Base-by-base conservation (phyloP, 257 asterid species). In the Misopates orontium region DNA sequence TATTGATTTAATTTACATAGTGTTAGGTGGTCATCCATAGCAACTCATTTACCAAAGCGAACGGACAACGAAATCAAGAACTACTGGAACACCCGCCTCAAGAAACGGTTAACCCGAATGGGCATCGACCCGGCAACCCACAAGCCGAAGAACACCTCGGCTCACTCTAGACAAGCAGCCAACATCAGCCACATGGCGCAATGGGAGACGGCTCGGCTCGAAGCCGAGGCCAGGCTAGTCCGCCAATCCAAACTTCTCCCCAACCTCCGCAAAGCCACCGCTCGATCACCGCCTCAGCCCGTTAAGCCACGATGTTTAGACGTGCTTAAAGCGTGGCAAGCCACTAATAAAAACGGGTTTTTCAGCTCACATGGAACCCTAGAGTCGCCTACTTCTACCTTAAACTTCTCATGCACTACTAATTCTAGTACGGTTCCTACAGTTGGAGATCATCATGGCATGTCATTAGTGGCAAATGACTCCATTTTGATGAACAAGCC, bases 51-150 rank as follows among this genome's bases (percentile, higher is more conserved):
- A 56, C 75, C 82, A 0, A 77, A 79, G 60, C 48, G 88, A 22
- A 83, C 88, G 0, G 83, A 79, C 36, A 83, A 83, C 18, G 88
- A 79, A 19, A 77, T 83, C 45, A 83, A 79, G 64, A 83, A 83
- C 63, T 79, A 83, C 50, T 79, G 88, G 88, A 83, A 83, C 40
- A 80, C 88, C 53, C 83, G 83, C 0, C 77, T 83, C 67, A 83
- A 77, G 74, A 83, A 83, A 66, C 74, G 85, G 67, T 19, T 83
- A 39, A 60, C 83, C 41, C 65, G 81, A 15, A 72, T 79, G 85
- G 85, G 85, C 0, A 77, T 83, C 64, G 88, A 79, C 79, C 88
- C 88, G 59, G 59, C 47, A 0, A 82, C 87, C 67, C 85, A 79
- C 79, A 79, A 79, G 76, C 85, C 87, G 0, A 79, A 63, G 79